A percentile compares a stretch with the other conserved stretches of the same genome.
phyloP scores from a whole-genome alignment of 441 rosid genomes.

The Populus tomentosa region DNA sequence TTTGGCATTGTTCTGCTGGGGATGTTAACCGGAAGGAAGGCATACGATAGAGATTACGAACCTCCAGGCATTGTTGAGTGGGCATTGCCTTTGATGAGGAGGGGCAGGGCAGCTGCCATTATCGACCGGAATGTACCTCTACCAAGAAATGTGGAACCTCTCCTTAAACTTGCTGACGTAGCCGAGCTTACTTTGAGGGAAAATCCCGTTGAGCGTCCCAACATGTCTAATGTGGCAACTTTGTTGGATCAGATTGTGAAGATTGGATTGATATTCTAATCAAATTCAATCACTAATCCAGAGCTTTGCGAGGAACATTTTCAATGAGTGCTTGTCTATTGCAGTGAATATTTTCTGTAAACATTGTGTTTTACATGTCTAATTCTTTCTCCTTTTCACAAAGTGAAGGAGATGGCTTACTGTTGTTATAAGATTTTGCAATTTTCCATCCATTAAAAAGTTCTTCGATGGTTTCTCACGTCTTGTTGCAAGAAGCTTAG shows the following conservation, averaged over 20 bases:
- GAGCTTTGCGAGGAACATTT: neutral
- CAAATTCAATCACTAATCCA: neutral
- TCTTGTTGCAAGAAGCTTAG: neutral
- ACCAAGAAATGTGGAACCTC: conserved; percentile 58
- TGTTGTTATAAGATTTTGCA: neutral
- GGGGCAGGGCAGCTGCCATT: conserved; percentile 43
- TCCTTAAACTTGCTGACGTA: conserved; percentile 56
- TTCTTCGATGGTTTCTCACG: neutral
- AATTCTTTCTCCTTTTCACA: neutral
- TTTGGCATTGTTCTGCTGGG: conserved; percentile 74
- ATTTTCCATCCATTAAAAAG: neutral
- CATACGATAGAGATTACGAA: conserved; percentile 53
- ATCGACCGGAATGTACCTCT: conserved; percentile 40
- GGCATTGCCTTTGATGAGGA: conserved; percentile 46
- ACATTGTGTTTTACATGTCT: neutral
- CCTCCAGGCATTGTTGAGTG: conserved; percentile 64
- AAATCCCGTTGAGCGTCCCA: conserved; percentile 45
- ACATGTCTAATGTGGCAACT: conserved; percentile 33
- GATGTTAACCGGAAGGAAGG: conserved; percentile 81
- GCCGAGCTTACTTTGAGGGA: conserved; percentile 48
- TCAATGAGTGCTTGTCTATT: neutral
- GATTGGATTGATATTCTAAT: conserved; percentile 38
- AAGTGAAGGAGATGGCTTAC: neutral
- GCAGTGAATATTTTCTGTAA: neutral
- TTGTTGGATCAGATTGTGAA: conserved; percentile 46